Percentiles rank a stretch among this genome's conserved stretches.
Conservation (phyloP, 768 basidiomycete species). For the Suillus clintonianus region DNA sequence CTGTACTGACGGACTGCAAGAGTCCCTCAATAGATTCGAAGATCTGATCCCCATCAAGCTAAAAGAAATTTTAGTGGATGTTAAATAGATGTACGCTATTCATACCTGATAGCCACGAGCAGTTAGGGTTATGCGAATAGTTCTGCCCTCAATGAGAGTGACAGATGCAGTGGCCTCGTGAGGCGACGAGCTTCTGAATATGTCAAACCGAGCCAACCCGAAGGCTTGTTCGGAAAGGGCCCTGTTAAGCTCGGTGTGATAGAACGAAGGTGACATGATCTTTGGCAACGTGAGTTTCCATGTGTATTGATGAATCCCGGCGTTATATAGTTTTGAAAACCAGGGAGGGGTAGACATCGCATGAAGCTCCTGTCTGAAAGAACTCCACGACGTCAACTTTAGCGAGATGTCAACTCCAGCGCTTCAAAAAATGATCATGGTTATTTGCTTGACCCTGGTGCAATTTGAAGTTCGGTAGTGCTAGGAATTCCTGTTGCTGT, state of each 20-base stretch:
- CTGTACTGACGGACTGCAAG: constrained; percentile 54
- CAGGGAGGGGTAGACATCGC: constrained; percentile 28
- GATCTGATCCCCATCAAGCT: constrained; percentile 28
- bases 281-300: constrained; percentile 17
- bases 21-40: constrained; percentile 66
- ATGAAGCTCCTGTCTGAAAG: constrained; percentile 11
- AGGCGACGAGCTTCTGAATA: constrained; percentile 36
- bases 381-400: constrained; percentile 15
- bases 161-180: constrained; percentile 56
- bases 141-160: constrained; percentile 56
- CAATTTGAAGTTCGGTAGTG: constrained; percentile 21
- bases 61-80: constrained; percentile 12
- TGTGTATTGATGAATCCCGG: constrained; percentile 11
- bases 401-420: constrained; percentile 15
- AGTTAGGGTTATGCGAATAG: constrained; percentile 48
- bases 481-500: not conserved
- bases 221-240: constrained; percentile 62
- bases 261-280: constrained; percentile 30
- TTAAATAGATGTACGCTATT: not conserved
- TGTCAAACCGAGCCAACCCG: constrained; percentile 50
- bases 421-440: constrained; percentile 22
- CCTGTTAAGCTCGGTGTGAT: constrained; percentile 49
- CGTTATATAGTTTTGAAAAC: constrained; percentile 30
- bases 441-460: constrained; percentile 30
- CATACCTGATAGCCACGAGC: constrained; percentile 59